Evolutionary conservation across 257 asterid genomes (phyloP), one percentile per base, ranked within the genome.

Genomic region (Paraleonurus japonicus): DNA sequence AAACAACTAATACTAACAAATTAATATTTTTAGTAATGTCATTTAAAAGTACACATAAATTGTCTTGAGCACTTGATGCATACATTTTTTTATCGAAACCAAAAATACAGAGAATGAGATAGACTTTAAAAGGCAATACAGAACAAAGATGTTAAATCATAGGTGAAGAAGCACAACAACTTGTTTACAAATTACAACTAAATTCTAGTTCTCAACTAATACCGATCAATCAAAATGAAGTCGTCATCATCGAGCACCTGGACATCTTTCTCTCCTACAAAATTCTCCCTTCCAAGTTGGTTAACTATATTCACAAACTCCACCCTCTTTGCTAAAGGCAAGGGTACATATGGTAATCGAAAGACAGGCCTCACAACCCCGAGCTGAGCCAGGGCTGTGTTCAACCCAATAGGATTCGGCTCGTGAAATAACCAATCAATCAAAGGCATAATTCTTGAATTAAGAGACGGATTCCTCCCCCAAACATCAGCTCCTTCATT

Each of bases 311-410:
- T 87, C 75, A 85, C 95, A 61, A 92, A 90, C 82, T 88, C 97
- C 65, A 81, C 78, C 79, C 98, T 87, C 86, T 90, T 88, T 5
- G 61, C 87, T 74, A 79, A 39, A 57, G 89, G 80, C 67, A 90
- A 93, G 13, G 98, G 97, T 20, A 82, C 92, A 35, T 90, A 90
- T 4, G 97, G 97, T 61, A 90, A 77, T 11, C 95, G 89, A 67
- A 89, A 92, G 61, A 92, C 82, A 0, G 98, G 94, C 85, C 95
- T 85, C 72, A 75, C 88, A 26, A 92, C 94, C 64, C 96, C 96
- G 33, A 92, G 98, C 84, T 92, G 98, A 73, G 98, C 88, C 26
- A 92, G 85, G 63, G 95, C 96, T 0, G 98, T 89, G 79, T 89
- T 92, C 37, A 92, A 71, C 26, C 89, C 89, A 20, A 88, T 88